Base-by-base conservation (phyloP, 163 green algal species). In the Scenedesmus sp. region DNA sequence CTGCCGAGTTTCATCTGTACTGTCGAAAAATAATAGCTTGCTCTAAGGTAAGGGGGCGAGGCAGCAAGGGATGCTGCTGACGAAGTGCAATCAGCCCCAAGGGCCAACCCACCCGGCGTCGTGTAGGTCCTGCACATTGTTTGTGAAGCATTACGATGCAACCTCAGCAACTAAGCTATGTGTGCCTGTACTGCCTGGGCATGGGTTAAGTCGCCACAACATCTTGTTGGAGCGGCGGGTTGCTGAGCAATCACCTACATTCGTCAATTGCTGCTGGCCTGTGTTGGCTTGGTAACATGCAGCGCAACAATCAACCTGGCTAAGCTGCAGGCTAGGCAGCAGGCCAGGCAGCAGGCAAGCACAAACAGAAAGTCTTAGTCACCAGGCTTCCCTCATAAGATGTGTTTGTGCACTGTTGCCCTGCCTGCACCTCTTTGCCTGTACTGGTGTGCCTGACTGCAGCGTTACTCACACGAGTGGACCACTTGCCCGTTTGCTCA, bases 401-500 rank as follows among this genome's bases (percentile, higher is more conserved):
- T n/a, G n/a, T n/a, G n/a, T n/a, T n/a, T n/a, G n/a, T n/a, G n/a
- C n/a, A n/a, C n/a, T n/a, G n/a, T n/a, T n/a, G n/a, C n/a, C n/a
- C n/a, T n/a, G n/a, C n/a, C n/a, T n/a, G n/a, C n/a, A n/a, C n/a
- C n/a, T n/a, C n/a, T n/a, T n/a, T n/a, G n/a, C n/a, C n/a, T n/a
- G n/a, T n/a, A n/a, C 61, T 76, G 33, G 40, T 82, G 65, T 20
- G 70, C 22, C 33, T 68, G 65, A 42, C 49, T 51, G 56, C 82
- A 87, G 82, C 49, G 82, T 22, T 76, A 51, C 56, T 40, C 51
- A 20, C 85, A 90, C n/a, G 85, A 90, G 24, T 90, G 85, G 85
- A 85, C 70, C 15, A 85, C 70, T 33, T 90, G 85, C 49, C 85
- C 85, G 16, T 90, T 90, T 56, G 85, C 85, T 1, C 85, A 90